Base-by-base conservation (phyloP, 78 protist genomes). In the Isochrysis galbana region DNA sequence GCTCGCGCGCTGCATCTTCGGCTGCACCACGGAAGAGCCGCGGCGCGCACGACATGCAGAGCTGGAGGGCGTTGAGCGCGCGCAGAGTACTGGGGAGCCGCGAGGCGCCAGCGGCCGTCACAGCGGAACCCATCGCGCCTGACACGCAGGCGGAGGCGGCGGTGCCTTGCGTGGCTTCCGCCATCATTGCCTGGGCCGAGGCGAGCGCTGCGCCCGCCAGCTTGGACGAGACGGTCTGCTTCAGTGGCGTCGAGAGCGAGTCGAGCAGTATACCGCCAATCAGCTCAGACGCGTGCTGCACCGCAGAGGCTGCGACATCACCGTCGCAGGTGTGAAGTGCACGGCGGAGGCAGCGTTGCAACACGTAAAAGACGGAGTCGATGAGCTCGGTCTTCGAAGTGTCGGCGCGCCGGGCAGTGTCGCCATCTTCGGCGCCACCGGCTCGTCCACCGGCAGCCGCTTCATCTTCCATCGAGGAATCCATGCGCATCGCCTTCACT, bases 201-300 rank as follows among this genome's bases (percentile, higher is more conserved):
- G 82, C 82, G 74, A 67, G 74, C 19, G 74, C 74, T 4, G 74
- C 74, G 44, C 82, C 82, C 82, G 82, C 82, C 42, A 72, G 82
- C 82, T 72, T 72, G 42, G 82, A 7, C 32, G 82, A 72, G 82
- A 72, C 32, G 44, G 42, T 17, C 82, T 32, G 82, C 82, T 32
- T n/a, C 32, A 72, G 82, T 41, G 29, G 82, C 42, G 32, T 1
- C 42, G 2, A 5, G 41, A 72, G 82, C 42, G 2, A 19, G 32
- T 72, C 82, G 82, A 72, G 82, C 82, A 72, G 82, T 17, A 2
- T 2, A 23, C 41, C 21, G 32, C 21, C 22, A 14, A 72, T 36
- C 42, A 72, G 36, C 42, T 4, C 1, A 36, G 41, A 36, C 82
- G 82, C 82, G 39, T 72, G 82, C 82, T 7, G 25, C 42, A 34